A percentile compares a stretch with the other conserved stretches of the same genome.
These are phyloP conservation scores for Penicillium pulvis DNA, from an alignment of 495 filamentous ascomycete genomes.

Conservation along the genomic window DNA sequence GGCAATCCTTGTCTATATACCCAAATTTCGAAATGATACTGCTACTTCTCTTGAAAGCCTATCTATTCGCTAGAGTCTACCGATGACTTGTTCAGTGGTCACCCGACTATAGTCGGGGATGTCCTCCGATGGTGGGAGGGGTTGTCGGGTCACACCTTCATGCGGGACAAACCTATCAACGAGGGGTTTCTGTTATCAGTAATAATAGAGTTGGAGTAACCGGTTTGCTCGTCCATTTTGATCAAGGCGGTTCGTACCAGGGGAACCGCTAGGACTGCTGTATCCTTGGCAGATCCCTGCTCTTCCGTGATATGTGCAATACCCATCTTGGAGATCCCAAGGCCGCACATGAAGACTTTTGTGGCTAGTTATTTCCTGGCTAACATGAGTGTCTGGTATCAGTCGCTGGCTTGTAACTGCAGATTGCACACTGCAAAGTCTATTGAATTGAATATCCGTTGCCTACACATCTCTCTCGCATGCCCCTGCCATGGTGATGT, in stretches of 20 bases:
- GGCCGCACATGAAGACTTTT: too few species aligned
- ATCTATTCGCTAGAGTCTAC: slow-evolving; percentile 2
- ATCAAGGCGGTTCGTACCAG: background rate
- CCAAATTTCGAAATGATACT: too few species aligned
- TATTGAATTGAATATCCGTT: too few species aligned
- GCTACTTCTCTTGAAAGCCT: background rate
- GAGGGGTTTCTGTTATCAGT: slow-evolving; percentile 11
- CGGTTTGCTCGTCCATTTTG: background rate
- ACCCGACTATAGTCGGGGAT: slow-evolving; percentile 21
- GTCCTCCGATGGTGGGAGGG: slow-evolving; percentile 25
- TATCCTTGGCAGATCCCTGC: background rate
- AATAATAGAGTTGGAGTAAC: background rate
- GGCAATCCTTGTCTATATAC: background rate
- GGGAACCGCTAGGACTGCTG: background rate
- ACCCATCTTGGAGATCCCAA: background rate
- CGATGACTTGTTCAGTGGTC: slow-evolving; percentile 12
- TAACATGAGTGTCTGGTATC: too few species aligned
- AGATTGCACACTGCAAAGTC: too few species aligned
- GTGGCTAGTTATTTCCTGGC: background rate
- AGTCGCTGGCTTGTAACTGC: too few species aligned
- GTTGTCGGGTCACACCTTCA: slow-evolving; percentile 1
- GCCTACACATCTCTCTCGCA: too few species aligned
- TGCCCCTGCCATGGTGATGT: too few species aligned
- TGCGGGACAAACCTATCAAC: background rate
- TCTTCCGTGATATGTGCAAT: background rate